Base-by-base conservation (phyloP, 1,284 basidiomycete species). In the Pseudozyma tsukubaensis region DNA sequence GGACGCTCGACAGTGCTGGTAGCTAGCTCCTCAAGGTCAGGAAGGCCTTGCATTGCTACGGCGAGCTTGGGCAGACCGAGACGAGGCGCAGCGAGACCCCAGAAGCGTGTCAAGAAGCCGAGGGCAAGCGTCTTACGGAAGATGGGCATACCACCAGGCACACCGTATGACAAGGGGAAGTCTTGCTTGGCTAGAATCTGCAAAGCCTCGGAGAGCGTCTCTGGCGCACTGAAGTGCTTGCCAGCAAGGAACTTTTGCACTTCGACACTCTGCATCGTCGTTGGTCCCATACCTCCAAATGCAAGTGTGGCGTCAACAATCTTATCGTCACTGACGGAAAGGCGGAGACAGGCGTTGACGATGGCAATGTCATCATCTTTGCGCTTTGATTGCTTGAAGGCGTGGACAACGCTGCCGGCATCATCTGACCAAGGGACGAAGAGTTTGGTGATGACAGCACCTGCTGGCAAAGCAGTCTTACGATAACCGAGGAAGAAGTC, bases 291-390 rank as follows among this genome's bases (percentile, higher is more conserved):
- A 2, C 85, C 85, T 11, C 85, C 85, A 52, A 83, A 85, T 3
- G 80, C 83, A 1, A 86, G 50, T 24, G 72, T 71, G 14, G 77
- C 76, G 36, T 80, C 66, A 13, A 53, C 42, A 50, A 85, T 75
- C 13, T 45, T 58, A 32, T 60, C 55, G 1, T 64, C 55, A 32
- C 47, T 56, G n/a, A 79, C 50, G 12, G 59, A 62, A 3, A 77
- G 34, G 12, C 71, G 72, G 1, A 85, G 69, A 68, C 85, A 84
- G 12, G 70, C 75, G 1, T 81, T 85, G 44, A 85, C 85, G 50
- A 85, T 85, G 37, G 85, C 83, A 48, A 86, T 86, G 53, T 86
- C 85, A 56, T 86, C 85, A 50, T 86, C 85, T 52, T 80, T 83
- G 9, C 85, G 59, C 69, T 85, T 85, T 14, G 84, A 78, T 68